Conservation (phyloP, 352 stramenopile genomes). For the Plasmopara muralis region DNA sequence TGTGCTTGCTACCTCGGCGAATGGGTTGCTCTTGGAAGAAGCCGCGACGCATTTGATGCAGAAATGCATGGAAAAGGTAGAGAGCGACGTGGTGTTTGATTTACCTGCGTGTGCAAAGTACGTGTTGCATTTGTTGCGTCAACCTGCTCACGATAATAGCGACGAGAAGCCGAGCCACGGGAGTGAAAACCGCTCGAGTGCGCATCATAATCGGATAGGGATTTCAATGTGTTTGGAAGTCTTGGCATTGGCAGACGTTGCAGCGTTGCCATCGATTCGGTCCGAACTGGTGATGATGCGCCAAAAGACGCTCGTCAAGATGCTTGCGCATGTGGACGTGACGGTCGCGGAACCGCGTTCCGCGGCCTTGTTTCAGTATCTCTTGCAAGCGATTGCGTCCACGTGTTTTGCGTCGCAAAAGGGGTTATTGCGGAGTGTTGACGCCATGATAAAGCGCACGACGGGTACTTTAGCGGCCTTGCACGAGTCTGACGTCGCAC, state of each 20-base stretch:
- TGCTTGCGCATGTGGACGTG: slow-evolving; percentile 42
- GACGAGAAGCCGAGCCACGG: slow-evolving; percentile 18
- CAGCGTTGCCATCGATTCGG: slow-evolving; percentile 17
- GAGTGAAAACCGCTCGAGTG: slow-evolving; percentile 18
- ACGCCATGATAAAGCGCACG: slow-evolving; percentile 40
- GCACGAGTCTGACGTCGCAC: slow-evolving; percentile 3
- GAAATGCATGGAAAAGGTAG: slow-evolving; percentile 49
- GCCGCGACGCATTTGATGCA: slow-evolving; percentile 55
- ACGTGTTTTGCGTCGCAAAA: slow-evolving; percentile 39
- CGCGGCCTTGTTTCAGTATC: slow-evolving; percentile 39
- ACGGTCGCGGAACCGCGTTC: slow-evolving; percentile 44
- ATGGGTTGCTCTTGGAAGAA: slow-evolving; percentile 62
- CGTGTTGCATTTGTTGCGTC: slow-evolving; percentile 50
- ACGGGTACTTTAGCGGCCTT: slow-evolving; percentile 18
- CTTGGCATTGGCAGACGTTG: slow-evolving; percentile 52
- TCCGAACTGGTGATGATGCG: slow-evolving; percentile 30
- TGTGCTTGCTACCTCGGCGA: slow-evolving; percentile 37
- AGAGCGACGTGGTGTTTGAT: slow-evolving; percentile 39
- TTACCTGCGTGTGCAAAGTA: slow-evolving; percentile 49
- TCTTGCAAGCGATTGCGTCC: slow-evolving; percentile 40
- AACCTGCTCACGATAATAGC: slow-evolving; percentile 31
- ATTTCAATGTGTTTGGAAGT: slow-evolving; percentile 69
- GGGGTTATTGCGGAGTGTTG: slow-evolving; percentile 36
- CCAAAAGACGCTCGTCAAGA: slow-evolving; percentile 53
- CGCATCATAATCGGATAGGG: slow-evolving; percentile 66